Evolutionary conservation across 352 stramenopile genomes (phyloP), one percentile per base, ranked within the genome.

Genomic region (Globisporangium polare): DNA sequence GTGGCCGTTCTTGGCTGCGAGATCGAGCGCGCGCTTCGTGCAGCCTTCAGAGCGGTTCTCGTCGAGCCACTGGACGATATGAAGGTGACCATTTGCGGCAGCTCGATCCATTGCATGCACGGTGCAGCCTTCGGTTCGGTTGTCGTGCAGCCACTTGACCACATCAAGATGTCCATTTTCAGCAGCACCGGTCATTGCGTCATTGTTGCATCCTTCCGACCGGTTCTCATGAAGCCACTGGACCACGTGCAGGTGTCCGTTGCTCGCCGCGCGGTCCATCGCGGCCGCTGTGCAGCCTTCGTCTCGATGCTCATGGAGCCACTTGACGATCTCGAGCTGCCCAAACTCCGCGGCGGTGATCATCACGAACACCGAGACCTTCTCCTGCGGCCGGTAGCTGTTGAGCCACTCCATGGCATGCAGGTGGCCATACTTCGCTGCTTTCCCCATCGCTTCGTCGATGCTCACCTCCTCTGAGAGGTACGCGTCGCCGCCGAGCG

Each of bases 1-100:
- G 53, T 88, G 73, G 1, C 78, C 78, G 18, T 77, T 83, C 24
- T 66, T 78, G 18, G 80, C 80, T 4, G 80, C 77, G 8, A 73
- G 46, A 24, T 83, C 71, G 68, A 89, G 82, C 2, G 80, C 77
- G 13, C 65, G 66, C 1, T 58, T 63, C 17, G 71, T 78, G 33
- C 72, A 80, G 0, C 75, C 68, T 53, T 86, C 73, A 7, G 37
- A 35, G 0, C 75, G 64, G 47, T 83, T 54, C 6, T 78, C 63
- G 9, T 83, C 59, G 0, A 88, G 64, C 58, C 72, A 86, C 51
- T 76, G 64, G 9, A 89, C 65, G 24, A 85, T 57, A 1, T 80
- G 64, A 1, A 89, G 47, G 35, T 85, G 69, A 0, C 77, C 77
- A 12, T 75, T 72, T 12, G 63, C 74, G 0, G 80, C 80, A 15